Evolutionary conservation across 163 green algal genomes (phyloP), one percentile per base, ranked within the genome.

Genomic region (Prototheca wickerhamii): DNA sequence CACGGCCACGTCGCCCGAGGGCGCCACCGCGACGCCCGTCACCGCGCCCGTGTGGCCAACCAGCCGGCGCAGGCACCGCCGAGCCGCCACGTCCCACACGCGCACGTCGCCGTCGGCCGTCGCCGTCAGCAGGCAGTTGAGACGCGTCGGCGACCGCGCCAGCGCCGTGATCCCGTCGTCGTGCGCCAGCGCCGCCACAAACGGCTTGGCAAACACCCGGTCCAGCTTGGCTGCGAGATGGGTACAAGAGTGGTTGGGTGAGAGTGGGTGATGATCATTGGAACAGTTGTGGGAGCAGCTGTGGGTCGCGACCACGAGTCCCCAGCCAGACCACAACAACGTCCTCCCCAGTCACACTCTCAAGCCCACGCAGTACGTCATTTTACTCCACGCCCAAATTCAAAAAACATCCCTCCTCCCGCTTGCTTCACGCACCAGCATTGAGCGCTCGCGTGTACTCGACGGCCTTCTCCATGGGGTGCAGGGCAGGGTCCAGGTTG

Each of bases 171-270:
- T 80, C 58, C 85, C 89, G 61, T 99, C 93, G 35, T 84, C 76
- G 74, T 98, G 93, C 2, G 81, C 65, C 5, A 98, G 77, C 3
- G 91, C 82, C 2, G 82, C 81, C 25, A 98, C 31, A 70, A 99
- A 97, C 1, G 93, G 93, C 75, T 96, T 96, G 20, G 93, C 94
- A 73, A 99, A 99, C 4, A 99, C 74, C 32, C 88, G 63, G 62
- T 83, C 68, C 12, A 85, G 67, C 68, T 86, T 86, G 42, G 52
- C 79, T 65, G 78, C 67, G 52, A 65, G 61, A 25, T 57, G 59
- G 20, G 43, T 44, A 26, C 29, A 15, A 40, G 33, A 25, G 23
- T 6, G 23, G 12, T 33, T 57, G 49, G 8, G 33, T 49, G 20
- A 51, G 18, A 29, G 28, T 5, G 32, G 6, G 4, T 21, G 55